phyloP scores from a whole-genome alignment of 495 filamentous ascomycete genomes.

The Aspergillus homomorphus region DNA sequence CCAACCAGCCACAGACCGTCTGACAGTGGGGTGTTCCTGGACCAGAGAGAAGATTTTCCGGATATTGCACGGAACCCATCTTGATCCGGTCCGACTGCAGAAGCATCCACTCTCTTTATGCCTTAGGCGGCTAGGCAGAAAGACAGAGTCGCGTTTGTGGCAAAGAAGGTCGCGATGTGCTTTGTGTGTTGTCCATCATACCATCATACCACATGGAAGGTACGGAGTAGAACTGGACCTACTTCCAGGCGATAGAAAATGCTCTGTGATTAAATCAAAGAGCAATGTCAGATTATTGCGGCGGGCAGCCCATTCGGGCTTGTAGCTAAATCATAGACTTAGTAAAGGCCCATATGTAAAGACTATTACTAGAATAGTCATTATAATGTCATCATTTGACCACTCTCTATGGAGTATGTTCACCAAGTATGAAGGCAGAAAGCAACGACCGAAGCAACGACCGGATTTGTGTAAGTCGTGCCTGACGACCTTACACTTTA shows the following conservation, averaged over 20 bases:
- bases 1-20: conserved; percentile 3
- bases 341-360: too few relatives aligned
- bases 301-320: too few relatives aligned
- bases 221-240: neutral
- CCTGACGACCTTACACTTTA: neutral
- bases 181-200: neutral
- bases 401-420: too few relatives aligned
- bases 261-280: neutral
- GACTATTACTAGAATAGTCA: too few relatives aligned
- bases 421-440: too few relatives aligned
- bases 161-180: neutral
- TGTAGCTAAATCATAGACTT: too few relatives aligned
- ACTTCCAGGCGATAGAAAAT: neutral
- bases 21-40: conserved; percentile 7
- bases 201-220: neutral
- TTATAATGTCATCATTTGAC: too few relatives aligned
- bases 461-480: conserved; percentile 2
- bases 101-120: conserved; percentile 6
- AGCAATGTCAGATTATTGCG: neutral
- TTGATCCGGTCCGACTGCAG: conserved; percentile 13
- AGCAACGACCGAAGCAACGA: neutral
- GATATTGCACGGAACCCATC: neutral
- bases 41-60: neutral
- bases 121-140: neutral
- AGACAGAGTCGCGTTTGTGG: neutral